Conservation (phyloP, 495 filamentous ascomycete genomes). For the Pseudomonodictys pantanalensis region DNA sequence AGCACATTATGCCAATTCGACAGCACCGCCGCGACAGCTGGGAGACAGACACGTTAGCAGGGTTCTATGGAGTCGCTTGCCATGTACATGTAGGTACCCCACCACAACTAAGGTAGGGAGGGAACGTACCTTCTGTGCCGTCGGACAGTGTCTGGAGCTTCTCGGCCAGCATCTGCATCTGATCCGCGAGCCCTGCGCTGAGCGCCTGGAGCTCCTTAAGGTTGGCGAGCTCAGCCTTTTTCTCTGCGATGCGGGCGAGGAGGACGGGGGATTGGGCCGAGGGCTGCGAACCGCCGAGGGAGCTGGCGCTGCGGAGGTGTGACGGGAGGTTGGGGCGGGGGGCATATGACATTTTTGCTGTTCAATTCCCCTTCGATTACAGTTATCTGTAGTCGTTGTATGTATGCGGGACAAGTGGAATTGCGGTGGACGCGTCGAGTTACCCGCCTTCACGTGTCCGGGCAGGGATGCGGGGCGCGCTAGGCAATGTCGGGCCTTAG, state of each 20-base stretch:
- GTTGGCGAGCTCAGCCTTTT: conserved; percentile 88
- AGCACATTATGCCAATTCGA: conserved; percentile 97
- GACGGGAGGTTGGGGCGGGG: conserved; percentile 60
- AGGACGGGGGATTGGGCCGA: conserved; percentile 75
- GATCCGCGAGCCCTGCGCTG: conserved; percentile 77
- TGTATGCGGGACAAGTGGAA: neutral
- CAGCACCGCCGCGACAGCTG: conserved; percentile 87
- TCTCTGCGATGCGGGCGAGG: conserved; percentile 84
- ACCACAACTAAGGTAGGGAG: neutral
- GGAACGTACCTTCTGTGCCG: conserved; percentile 76
- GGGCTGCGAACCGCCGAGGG: conserved; percentile 43
- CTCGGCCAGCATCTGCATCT: conserved; percentile 88
- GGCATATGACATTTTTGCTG: conserved; percentile 52
- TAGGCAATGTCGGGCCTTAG: neutral
- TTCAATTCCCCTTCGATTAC: neutral
- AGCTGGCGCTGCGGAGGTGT: conserved; percentile 58
- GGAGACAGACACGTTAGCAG: conserved; percentile 28
- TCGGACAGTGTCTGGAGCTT: conserved; percentile 85
- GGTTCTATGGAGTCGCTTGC: neutral
- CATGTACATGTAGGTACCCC: neutral
- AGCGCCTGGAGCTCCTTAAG: conserved; percentile 83
- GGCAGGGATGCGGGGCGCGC: neutral
- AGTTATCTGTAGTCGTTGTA: neutral
- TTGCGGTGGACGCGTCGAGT: neutral
- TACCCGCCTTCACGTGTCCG: neutral